Conservation (phyloP, 768 basidiomycete genomes). For the Porpolomopsis calyptriformis region DNA sequence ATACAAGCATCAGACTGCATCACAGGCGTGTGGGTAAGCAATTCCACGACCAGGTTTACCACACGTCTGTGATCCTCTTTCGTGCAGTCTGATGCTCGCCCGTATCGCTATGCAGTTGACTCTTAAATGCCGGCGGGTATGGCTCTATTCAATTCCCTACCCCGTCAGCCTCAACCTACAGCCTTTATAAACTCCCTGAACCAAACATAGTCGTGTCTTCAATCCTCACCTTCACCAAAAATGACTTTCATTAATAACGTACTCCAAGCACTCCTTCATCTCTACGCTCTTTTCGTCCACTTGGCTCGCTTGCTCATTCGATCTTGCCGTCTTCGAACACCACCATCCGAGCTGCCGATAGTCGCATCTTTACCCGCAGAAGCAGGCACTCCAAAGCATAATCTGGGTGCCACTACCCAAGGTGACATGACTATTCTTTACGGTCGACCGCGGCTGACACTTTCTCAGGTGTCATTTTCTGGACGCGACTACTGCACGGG, state of each 20-base stretch:
- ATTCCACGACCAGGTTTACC: no score
- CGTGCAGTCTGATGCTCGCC: no score
- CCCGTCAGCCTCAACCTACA: neutral
- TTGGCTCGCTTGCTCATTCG: neutral
- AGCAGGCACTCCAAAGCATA: neutral
- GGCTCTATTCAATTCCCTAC: no score
- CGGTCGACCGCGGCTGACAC: no score
- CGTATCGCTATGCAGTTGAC: no score
- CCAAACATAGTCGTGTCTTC: neutral
- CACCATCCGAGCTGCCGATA: neutral
- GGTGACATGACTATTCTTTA: no score
- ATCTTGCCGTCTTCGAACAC: neutral
- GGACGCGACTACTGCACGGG: no score
- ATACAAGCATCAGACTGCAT: no score
- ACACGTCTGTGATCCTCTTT: no score
- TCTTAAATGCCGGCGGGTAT: no score
- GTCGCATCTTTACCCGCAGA: neutral
- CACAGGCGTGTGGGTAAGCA: no score
- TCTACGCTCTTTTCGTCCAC: neutral
- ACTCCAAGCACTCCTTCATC: neutral
- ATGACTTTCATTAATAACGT: neutral
- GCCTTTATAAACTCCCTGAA: neutral
- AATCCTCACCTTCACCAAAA: neutral
- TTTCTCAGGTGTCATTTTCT: no score
- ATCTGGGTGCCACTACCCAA: neutral